Evolutionary conservation across 2,329 filamentous ascomycete species (phyloP), one percentile per base, ranked within the genome.

Genomic region (Chrysoporthe austroafricana): DNA sequence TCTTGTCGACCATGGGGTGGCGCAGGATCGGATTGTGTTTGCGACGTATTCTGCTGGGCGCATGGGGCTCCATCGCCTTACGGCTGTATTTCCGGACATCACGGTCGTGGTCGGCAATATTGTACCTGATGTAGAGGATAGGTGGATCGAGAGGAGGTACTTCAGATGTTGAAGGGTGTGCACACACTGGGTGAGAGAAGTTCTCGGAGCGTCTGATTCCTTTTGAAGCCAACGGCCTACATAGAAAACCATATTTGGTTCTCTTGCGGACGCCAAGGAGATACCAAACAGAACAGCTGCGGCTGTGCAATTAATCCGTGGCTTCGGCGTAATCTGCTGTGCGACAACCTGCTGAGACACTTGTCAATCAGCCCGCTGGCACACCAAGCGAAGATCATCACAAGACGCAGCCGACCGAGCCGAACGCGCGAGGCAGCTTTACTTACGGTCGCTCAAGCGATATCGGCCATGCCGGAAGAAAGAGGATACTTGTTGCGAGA

Each of bases 101-200:
- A 91, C 90, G 63, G 91, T 97, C 21, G 93, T 98, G 21, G 90
- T 97, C 39, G 93, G 92, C 72, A 90, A 90, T 70, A 86, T 97
- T 74, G 89, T 94, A 39, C 87, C 90, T 66, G 93, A 97, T 73
- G 88, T 91, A 70, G 93, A 97, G 79, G 88, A 91, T 72, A 86
- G 94, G 71, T 98, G 94, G 94, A 88, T 97, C 59, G 95, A 97
- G 82, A 89, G 88, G 76, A 89, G 89, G 74, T 98, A 97, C 79
- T 91, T 97, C 77, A 90, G 94, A n/a, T 97, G 94, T 79, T 97
- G 72, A 81, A 6, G n/a, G 46, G 39, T 39, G n/a, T 8, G n/a
- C 42, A 43, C 39, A 44, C 39, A 44, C 36, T 43, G 36, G 11
- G n/a, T 13, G 39, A 26, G 26, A 7, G 9, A 43, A 26, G 9